Evolutionary conservation across 2,329 filamentous ascomycete species (phyloP).

Genomic region (Fusarium sp.): DNA sequence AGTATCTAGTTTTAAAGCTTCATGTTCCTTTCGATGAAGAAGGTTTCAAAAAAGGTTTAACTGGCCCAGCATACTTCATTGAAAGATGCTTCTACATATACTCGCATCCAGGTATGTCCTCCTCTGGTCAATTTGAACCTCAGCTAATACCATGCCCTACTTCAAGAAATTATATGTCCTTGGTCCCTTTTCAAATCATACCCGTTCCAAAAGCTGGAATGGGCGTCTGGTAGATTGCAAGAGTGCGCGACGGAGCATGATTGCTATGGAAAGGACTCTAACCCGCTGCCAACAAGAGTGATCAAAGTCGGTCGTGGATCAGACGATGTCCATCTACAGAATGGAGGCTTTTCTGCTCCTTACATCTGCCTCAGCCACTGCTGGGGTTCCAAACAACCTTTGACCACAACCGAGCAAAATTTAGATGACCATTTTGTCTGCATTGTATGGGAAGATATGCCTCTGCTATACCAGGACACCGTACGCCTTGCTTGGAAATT

Average conservation of each 20-base stretch:
- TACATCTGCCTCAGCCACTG: neutral
- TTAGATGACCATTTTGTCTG: rapidly evolving
- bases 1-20: too few species aligned
- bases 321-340: rapidly evolving
- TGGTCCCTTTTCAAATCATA: rapidly evolving
- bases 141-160: rapidly evolving
- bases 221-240: rapidly evolving
- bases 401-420: rapidly evolving
- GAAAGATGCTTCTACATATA: neutral
- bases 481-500: rapidly evolving
- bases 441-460: rapidly evolving
- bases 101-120: neutral
- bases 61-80: too few species aligned
- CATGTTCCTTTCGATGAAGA: too few species aligned
- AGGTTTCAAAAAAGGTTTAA: too few species aligned
- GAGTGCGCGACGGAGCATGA: rapidly evolving
- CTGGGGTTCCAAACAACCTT: rapidly evolving
- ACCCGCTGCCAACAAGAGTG: rapidly evolving
- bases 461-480: neutral
- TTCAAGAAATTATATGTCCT: too few species aligned
- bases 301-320: neutral
- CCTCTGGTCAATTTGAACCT: rapidly evolving
- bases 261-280: rapidly evolving
- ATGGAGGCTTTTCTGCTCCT: rapidly evolving
- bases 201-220: too few species aligned